A percentile compares a stretch with the other conserved stretches of the same genome.
Evolutionary conservation across 768 basidiomycete species (phyloP).

Genomic region (Filobasidium floriforme): DNA sequence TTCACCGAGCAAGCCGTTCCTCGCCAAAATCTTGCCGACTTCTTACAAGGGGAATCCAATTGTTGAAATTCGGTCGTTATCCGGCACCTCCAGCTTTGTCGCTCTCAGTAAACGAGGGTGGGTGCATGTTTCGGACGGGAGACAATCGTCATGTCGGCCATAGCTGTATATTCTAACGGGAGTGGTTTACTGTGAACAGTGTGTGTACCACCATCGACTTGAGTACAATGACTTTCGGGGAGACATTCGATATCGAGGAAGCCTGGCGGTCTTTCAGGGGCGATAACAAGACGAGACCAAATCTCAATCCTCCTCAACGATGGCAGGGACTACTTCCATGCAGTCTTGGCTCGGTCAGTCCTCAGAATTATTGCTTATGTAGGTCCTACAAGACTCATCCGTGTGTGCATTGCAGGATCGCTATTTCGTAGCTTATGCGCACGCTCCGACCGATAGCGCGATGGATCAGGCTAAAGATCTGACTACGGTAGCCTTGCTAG

Average conservation of each 20-base stretch:
- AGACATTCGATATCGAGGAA: background rate
- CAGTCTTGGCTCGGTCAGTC: background rate
- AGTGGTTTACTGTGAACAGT: background rate
- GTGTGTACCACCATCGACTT: background rate
- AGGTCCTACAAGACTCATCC: background rate
- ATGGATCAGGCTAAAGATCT: constrained; percentile 9
- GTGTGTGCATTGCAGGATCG: background rate
- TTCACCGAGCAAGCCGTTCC: background rate
- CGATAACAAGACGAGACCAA: constrained; percentile 2
- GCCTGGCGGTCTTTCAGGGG: background rate
- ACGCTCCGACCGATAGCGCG: background rate
- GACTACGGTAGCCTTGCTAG: background rate
- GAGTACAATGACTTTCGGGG: background rate
- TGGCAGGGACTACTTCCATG: constrained; percentile 12
- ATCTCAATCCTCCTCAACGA: constrained; percentile 8
- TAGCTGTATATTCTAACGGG: too few species aligned
- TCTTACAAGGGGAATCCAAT: background rate
- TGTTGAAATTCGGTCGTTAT: background rate
- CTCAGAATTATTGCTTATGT: background rate
- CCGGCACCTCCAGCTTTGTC: background rate
- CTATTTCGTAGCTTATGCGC: background rate
- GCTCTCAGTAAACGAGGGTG: background rate
- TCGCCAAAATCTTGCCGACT: background rate
- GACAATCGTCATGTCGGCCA: too few species aligned
- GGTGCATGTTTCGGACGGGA: background rate